A percentile compares a stretch with the other conserved stretches of the same genome.
These are phyloP conservation scores for Paulownia fortunei DNA, from an alignment of 257 asterid species.

Conservation along the genomic window DNA sequence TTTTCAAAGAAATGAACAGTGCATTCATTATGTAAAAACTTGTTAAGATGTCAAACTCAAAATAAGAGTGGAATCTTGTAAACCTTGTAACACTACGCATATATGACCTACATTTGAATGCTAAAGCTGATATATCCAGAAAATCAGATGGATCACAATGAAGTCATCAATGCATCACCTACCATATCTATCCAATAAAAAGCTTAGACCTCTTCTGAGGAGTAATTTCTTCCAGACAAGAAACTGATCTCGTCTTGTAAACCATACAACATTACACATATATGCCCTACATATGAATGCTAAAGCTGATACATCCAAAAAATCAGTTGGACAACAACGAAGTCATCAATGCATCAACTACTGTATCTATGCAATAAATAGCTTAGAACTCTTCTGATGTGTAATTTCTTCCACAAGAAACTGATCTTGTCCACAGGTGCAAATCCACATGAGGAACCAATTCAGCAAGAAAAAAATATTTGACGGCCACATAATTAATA, in stretches of 20 bases:
- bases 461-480: not conserved
- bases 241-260: constrained; percentile 17
- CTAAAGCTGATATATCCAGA: constrained; percentile 21
- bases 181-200: constrained; percentile 22
- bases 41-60: constrained; percentile 16
- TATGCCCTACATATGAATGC: constrained; percentile 21
- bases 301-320: constrained; percentile 19
- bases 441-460: constrained; percentile 22
- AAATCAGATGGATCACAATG: constrained; percentile 13
- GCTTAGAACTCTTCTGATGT: constrained; percentile 1
- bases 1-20: not conserved
- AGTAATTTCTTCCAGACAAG: constrained; percentile 28
- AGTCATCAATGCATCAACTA: constrained; percentile 34
- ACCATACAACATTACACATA: not conserved
- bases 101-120: constrained; percentile 9
- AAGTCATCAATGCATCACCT: constrained; percentile 29
- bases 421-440: constrained; percentile 31
- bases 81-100: not conserved
- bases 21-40: not conserved
- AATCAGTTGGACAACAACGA: constrained; percentile 7
- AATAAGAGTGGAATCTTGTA: not conserved
- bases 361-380: constrained; percentile 25
- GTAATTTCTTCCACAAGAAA: constrained; percentile 26
- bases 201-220: not conserved
- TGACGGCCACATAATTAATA: not conserved